Evolutionary conservation across 1,284 basidiomycete genomes (phyloP).

Genomic region (Malassezia obtusa): DNA sequence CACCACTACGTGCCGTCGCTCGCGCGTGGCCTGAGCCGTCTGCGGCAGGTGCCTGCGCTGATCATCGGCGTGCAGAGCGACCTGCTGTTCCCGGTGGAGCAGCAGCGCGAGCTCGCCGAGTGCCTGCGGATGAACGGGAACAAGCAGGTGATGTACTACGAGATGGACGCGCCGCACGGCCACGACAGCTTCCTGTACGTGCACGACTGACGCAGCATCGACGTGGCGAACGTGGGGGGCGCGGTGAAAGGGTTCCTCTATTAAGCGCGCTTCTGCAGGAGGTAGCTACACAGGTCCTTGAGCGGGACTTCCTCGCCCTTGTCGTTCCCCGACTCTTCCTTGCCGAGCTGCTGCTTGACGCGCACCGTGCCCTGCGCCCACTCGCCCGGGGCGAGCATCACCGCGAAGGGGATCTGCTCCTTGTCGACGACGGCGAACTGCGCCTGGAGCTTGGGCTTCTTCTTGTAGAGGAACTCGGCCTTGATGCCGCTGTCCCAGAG

Average conservation of each 20-base stretch:
- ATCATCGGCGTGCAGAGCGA: slow-evolving; percentile 93
- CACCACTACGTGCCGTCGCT: slow-evolving; percentile 68
- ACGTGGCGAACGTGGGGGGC: slow-evolving; percentile 66
- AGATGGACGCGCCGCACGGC: slow-evolving; percentile 95
- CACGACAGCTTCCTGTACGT: slow-evolving; percentile 71
- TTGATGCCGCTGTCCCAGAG: slow-evolving; percentile 81
- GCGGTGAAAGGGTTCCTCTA: slow-evolving; percentile 66
- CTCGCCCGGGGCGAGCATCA: slow-evolving; percentile 81
- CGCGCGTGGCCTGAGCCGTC: slow-evolving; percentile 67
- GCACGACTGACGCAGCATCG: slow-evolving; percentile 50
- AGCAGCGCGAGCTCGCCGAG: slow-evolving; percentile 89
- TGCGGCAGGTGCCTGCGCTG: slow-evolving; percentile 68
- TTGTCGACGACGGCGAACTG: slow-evolving; percentile 87
- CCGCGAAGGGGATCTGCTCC: slow-evolving; percentile 80
- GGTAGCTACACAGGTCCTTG: slow-evolving; percentile 62
- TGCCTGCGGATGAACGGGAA: slow-evolving; percentile 74
- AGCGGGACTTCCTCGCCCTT: slow-evolving; percentile 54
- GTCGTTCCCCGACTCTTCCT: slow-evolving; percentile 55
- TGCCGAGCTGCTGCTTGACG: slow-evolving; percentile 85
- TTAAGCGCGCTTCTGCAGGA: slow-evolving; percentile 50
- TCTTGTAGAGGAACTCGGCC: slow-evolving; percentile 87
- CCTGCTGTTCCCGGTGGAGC: slow-evolving; percentile 91
- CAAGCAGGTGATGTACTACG: slow-evolving; percentile 80
- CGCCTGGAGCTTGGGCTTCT: slow-evolving; percentile 59
- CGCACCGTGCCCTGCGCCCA: slow-evolving; percentile 56